Evolutionary conservation across 306 rosid genomes (phyloP).

Genomic region (Cucurbita moschata): DNA sequence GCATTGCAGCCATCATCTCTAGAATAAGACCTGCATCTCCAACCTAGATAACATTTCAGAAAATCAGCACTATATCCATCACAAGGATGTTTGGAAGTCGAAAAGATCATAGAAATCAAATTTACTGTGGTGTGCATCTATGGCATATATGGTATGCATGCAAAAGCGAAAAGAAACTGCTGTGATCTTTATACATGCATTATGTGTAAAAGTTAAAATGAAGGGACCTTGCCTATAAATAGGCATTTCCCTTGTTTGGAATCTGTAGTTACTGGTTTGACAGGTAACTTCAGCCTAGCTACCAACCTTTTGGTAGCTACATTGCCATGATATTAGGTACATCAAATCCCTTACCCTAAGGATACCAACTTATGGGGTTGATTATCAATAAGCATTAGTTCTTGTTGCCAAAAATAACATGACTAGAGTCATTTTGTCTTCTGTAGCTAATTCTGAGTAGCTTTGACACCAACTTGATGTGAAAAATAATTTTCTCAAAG

Average conservation of each 20-base stretch:
- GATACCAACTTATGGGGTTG: too few relatives aligned
- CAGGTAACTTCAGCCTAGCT: background rate
- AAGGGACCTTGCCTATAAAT: background rate
- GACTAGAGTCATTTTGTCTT: too few relatives aligned
- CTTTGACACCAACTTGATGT: too few relatives aligned
- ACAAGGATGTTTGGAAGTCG: background rate
- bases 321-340: background rate
- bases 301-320: background rate
- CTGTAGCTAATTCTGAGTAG: too few relatives aligned
- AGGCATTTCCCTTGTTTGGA: background rate
- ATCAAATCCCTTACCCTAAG: background rate
- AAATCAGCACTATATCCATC: conserved; percentile 6
- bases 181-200: background rate
- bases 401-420: too few relatives aligned
- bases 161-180: background rate
- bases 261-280: background rate
- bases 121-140: background rate
- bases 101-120: background rate
- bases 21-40: conserved; percentile 79
- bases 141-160: background rate
- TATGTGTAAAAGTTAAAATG: background rate
- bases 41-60: conserved; percentile 36
- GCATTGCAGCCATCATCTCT: conserved; percentile 69
- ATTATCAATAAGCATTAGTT: too few relatives aligned
- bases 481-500: too few relatives aligned